Conservation (phyloP, 2,329 filamentous ascomycete genomes). For the Hypoxylon sp. region DNA sequence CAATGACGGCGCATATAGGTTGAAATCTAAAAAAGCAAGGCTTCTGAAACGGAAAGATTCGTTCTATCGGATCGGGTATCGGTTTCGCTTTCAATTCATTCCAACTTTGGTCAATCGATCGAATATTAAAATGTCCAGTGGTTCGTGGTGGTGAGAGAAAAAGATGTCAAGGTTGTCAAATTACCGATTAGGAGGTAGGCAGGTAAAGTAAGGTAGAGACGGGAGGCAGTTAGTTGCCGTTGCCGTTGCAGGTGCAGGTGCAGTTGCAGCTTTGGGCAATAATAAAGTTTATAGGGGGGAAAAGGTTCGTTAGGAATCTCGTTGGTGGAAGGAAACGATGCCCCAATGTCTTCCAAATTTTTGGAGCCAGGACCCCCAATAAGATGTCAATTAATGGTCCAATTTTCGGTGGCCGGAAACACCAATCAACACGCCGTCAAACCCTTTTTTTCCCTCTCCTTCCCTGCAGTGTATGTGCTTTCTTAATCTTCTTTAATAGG, state of each 20-base stretch:
- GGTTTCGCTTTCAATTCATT: constrained; percentile 19
- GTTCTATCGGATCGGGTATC: constrained; percentile 12
- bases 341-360: constrained; percentile 17
- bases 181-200: no score
- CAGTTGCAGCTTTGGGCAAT: constrained; percentile 3
- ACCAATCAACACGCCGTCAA: constrained; percentile 25
- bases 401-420: constrained; percentile 30
- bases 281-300: background rate
- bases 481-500: no score
- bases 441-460: background rate
- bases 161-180: no score
- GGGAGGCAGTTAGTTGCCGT: no score
- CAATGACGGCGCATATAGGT: constrained; percentile 18
- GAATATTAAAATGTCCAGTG: background rate
- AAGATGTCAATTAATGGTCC: constrained; percentile 32
- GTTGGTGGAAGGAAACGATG: constrained; percentile 18
- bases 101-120: constrained; percentile 18
- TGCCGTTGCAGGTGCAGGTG: background rate
- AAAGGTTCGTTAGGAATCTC: constrained; percentile 19
- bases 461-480: no score
- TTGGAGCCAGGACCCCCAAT: constrained; percentile 27
- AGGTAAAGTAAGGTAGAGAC: no score
- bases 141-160: constrained; percentile 10
- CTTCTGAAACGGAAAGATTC: constrained; percentile 20
- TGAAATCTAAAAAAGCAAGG: constrained; percentile 10